A percentile compares a stretch with the other conserved stretches of the same genome.
phyloP scores from a whole-genome alignment of 331 rosid genomes.

The Quercus tomentella region DNA sequence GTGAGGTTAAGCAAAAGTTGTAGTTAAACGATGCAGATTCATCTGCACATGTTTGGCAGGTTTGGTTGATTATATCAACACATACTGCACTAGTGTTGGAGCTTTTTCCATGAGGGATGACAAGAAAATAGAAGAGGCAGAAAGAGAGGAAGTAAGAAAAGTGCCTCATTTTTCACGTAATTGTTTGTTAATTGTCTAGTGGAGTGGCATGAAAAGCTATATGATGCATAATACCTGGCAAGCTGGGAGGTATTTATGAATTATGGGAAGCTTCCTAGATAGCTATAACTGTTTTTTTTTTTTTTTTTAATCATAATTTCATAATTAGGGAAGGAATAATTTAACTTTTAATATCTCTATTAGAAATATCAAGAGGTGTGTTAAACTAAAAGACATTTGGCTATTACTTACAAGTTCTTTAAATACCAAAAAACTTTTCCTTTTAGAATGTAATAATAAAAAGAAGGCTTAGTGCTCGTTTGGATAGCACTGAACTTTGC shows the following conservation, averaged over 20 bases:
- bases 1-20: conserved; percentile 44
- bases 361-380: too few species aligned
- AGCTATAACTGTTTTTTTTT: background rate
- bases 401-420: too few species aligned
- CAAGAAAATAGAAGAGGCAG: conserved; percentile 7
- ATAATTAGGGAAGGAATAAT: background rate
- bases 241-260: background rate
- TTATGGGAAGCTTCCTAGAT: conserved; percentile 40
- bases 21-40: conserved; percentile 34
- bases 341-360: too few species aligned
- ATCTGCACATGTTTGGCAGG: conserved; percentile 49
- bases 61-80: conserved; percentile 37
- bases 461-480: too few species aligned
- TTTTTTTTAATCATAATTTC: background rate
- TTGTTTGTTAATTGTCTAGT: conserved; percentile 3
- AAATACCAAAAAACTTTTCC: too few species aligned
- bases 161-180: conserved; percentile 25
- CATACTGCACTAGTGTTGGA: background rate
- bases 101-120: conserved; percentile 17
- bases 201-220: background rate
- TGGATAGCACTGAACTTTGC: too few species aligned
- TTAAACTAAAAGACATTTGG: too few species aligned
- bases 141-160: conserved; percentile 13
- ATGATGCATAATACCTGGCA: background rate
- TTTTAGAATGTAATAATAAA: too few species aligned